Percentiles rank a stretch among this genome's conserved stretches.
Evolutionary conservation across 176 grass and related monocot species (phyloP).

Genomic region (Phragmites australis): DNA sequence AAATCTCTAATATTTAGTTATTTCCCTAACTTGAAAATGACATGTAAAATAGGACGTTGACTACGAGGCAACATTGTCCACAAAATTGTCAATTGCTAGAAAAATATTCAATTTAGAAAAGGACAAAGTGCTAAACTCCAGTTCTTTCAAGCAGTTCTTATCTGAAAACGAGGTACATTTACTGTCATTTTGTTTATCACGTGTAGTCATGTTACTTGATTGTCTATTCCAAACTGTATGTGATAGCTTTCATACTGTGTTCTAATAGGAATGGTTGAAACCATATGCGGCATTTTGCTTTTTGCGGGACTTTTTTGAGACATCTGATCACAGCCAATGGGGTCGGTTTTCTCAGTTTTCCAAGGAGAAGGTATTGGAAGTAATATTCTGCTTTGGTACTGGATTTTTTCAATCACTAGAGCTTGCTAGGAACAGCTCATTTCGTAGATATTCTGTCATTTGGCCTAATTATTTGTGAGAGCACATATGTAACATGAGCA

Average conservation of each 20-base stretch:
- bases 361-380: conserved; percentile 76
- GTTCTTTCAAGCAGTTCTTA: conserved; percentile 85
- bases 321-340: conserved; percentile 97
- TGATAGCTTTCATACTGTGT: conserved; percentile 10
- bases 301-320: conserved; percentile 95
- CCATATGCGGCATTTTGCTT: conserved; percentile 99
- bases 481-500: neutral
- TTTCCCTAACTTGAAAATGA: conserved; percentile 18
- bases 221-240: conserved; percentile 27
- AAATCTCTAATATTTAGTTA: conserved; percentile 13
- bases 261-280: conserved; percentile 96
- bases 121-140: conserved; percentile 72
- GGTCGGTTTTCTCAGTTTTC: conserved; percentile 86
- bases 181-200: conserved; percentile 26
- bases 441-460: conserved; percentile 18
- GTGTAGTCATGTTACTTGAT: conserved; percentile 27
- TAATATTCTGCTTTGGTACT: conserved; percentile 19
- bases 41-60: conserved; percentile 71
- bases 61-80: conserved; percentile 78
- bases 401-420: neutral
- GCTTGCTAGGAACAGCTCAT: conserved; percentile 2
- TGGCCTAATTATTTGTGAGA: conserved; percentile 35
- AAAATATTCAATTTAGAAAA: conserved; percentile 95
- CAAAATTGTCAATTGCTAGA: conserved; percentile 83
- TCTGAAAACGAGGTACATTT: conserved; percentile 85